Percentiles rank a stretch among this genome's conserved stretches.
Conservation (phyloP, 371 early-diverging fungal species). For the Mucor sp. region DNA sequence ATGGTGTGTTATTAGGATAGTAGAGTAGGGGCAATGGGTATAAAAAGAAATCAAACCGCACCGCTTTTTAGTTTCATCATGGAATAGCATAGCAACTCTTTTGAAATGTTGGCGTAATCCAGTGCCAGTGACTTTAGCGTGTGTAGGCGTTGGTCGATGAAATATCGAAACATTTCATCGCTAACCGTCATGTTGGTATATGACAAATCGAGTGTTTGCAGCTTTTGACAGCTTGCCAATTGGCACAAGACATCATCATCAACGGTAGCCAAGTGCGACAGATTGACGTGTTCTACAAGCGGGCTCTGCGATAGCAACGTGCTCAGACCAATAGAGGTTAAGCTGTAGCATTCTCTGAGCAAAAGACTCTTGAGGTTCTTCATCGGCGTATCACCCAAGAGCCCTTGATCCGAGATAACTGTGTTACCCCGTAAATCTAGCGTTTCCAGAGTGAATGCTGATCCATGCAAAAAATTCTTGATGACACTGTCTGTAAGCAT, state of each 20-base stretch:
- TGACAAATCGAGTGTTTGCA: constrained; percentile 3
- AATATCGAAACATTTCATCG: not conserved
- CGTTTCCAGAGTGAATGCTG: not conserved
- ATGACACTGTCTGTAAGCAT: not conserved
- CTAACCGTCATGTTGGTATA: not conserved
- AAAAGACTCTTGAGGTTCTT: not conserved
- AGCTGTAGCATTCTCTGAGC: constrained; percentile 16
- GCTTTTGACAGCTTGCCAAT: not conserved
- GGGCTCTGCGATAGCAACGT: constrained; percentile 6
- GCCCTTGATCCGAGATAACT: constrained; percentile 3
- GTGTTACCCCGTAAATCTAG: constrained; percentile 11
- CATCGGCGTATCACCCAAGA: not conserved
- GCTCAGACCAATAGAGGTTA: constrained; percentile 4
- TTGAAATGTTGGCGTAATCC: constrained; percentile 3
- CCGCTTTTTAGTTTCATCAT: constrained; percentile 18
- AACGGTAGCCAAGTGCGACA: constrained; percentile 2
- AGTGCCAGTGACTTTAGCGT: constrained; percentile 9
- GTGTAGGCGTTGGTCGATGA: not conserved
- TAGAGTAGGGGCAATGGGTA: not conserved
- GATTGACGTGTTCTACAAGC: constrained; percentile 10
- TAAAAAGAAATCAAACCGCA: constrained; percentile 1
- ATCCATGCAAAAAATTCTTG: not conserved
- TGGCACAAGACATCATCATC: constrained; percentile 9
- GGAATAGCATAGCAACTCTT: not conserved
- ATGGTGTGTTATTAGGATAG: not conserved